Base-by-base conservation (phyloP, 2,329 filamentous ascomycete genomes). In the Aspergillus sergii region DNA sequence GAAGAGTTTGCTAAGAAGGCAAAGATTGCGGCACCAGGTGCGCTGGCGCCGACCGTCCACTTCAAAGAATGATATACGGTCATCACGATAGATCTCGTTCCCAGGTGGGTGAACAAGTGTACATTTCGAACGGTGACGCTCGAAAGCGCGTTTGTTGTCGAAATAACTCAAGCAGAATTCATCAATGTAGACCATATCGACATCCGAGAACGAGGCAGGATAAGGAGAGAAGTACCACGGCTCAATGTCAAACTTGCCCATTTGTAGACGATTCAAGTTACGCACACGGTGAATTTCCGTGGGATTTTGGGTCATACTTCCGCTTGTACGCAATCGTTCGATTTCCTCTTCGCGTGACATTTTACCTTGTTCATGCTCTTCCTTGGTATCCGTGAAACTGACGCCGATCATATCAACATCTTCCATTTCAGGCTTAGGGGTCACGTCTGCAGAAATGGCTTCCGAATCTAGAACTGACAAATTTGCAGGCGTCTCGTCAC, bases 141-240 rank as follows among this genome's bases (percentile, higher is more conserved):
- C 84, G 72, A 98, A 99, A 5, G 92, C 89, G 67, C 91, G 92
- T 62, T 89, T 82, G 73, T 94, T 89, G 66, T 90, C 93, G 73
- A 92, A 97, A 79, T 99, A 99, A 68, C 88, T 90, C 28, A 99
- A 85, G 73, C 95, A 99, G 79, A 97, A 97, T 77, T 99, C 96
- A 85, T 96, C 97, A 71, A 99, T 94, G 80, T 91, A 97, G 68
- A 98, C 92, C 67, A 95, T 85, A 69, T 99, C 95, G 69, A 91
- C 91, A 70, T 95, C 91, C 26, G 90, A 90, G 76, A 96, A 98
- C 2, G 89, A 84, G 73, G 96, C 91, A 0, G 95, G 95, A 72
- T 99, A 99, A 0, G 95, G 95, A 6, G 93, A 97, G 81, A 99
- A 99, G 78, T 99, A 99, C 95, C 95, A 99, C 0, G 95, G 95